Percentiles rank a stretch among this genome's conserved stretches.
Conservation (phyloP, 495 filamentous ascomycete genomes). For the Aspergillus mulundensis region DNA sequence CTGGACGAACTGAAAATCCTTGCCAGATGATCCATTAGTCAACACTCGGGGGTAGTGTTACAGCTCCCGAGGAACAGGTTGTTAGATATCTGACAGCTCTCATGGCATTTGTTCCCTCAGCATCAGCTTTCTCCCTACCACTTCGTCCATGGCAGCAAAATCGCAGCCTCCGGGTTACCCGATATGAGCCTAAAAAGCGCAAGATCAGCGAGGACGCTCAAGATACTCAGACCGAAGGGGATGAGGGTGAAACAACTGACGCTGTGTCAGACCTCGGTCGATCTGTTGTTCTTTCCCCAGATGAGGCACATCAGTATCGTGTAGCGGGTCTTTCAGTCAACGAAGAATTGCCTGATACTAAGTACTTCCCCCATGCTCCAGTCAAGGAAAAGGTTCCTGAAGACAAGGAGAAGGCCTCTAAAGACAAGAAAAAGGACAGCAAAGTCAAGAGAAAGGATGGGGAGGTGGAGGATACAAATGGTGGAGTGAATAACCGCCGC, state of each 20-base stretch:
- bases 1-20: not conserved
- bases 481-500: constrained; percentile 11
- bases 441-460: too few species aligned
- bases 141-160: constrained; percentile 38
- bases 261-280: constrained; percentile 28
- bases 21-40: constrained; percentile 6
- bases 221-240: constrained; percentile 19
- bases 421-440: too few species aligned
- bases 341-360: constrained; percentile 37
- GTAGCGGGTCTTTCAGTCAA: constrained; percentile 43
- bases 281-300: constrained; percentile 38
- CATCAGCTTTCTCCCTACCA: constrained; percentile 40
- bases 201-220: constrained; percentile 28
- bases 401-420: not conserved
- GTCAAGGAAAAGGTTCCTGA: constrained; percentile 11
- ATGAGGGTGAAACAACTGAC: constrained; percentile 32
- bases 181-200: constrained; percentile 40
- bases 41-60: constrained; percentile 13
- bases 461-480: too few species aligned
- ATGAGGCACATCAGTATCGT: constrained; percentile 46
- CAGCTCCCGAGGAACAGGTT: constrained; percentile 4
- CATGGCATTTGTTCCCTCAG: constrained; percentile 35
- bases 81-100: constrained; percentile 3
- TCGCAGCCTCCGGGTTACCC: constrained; percentile 29
- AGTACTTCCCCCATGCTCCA: constrained; percentile 40